Conservation (phyloP, 2,329 filamentous ascomycete species). For the Fusarium luffae region DNA sequence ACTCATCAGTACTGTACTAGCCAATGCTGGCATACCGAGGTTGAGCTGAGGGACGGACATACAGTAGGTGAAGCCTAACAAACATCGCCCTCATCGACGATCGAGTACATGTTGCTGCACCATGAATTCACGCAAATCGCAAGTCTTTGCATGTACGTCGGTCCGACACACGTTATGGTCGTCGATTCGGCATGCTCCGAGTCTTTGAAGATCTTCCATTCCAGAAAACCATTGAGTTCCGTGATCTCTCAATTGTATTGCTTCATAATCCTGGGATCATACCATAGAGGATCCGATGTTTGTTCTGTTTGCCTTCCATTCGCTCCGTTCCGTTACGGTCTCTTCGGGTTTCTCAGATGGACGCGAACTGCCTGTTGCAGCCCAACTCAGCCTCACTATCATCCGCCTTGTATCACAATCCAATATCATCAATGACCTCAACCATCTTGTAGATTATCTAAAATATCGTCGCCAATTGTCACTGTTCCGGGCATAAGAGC, state of each 20-base stretch:
- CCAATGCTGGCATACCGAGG: not conserved
- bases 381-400: not conserved
- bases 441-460: not conserved
- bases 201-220: not conserved
- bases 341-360: slow-evolving; percentile 18
- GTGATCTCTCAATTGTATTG: slow-evolving; percentile 5
- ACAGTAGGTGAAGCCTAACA: slow-evolving; percentile 22
- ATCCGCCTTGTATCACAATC: slow-evolving; percentile 5
- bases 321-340: slow-evolving; percentile 16
- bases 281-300: not conserved
- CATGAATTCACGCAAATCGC: not conserved
- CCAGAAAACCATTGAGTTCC: not conserved
- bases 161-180: slow-evolving; percentile 27
- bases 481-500: slow-evolving; percentile 16
- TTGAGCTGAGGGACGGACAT: not conserved
- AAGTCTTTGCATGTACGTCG: slow-evolving; percentile 12
- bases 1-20: not conserved
- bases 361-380: not conserved
- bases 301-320: slow-evolving; percentile 18
- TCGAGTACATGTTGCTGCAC: slow-evolving; percentile 6
- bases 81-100: slow-evolving; percentile 5
- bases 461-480: slow-evolving; percentile 18
- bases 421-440: not conserved
- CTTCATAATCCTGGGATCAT: slow-evolving; percentile 6
- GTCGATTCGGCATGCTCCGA: slow-evolving; percentile 21